These are phyloP conservation scores for Rubus parviflorus DNA, from an alignment of 306 rosid genomes.

Conservation along the genomic window DNA sequence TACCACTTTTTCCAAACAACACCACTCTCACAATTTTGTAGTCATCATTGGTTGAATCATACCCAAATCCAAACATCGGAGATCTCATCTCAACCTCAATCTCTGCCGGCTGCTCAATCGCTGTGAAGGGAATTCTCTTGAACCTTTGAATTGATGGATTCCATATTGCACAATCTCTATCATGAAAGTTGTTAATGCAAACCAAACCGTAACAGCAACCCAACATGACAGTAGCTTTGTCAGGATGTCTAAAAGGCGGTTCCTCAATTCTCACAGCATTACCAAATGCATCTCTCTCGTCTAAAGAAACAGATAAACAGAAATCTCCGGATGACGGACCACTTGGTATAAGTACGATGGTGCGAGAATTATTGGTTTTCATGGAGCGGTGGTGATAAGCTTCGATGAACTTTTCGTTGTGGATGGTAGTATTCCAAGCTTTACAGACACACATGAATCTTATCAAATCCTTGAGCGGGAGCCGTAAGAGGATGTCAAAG, in stretches of 20 bases:
- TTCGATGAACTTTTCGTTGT: neutral
- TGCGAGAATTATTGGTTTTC: neutral
- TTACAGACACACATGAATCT: neutral
- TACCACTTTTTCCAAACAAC: too few relatives aligned
- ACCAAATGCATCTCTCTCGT: neutral
- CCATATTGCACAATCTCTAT: neutral
- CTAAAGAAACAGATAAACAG: neutral
- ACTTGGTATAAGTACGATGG: neutral
- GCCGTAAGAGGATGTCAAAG: neutral
- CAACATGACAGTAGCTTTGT: neutral
- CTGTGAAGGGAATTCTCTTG: slow-evolving; percentile 3
- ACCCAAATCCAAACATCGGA: neutral
- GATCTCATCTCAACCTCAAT: accelerated
- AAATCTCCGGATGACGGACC: neutral
- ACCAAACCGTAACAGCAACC: neutral
- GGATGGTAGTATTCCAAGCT: neutral
- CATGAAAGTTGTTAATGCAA: neutral
- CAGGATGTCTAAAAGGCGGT: neutral
- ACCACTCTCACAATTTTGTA: neutral
- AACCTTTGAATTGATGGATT: slow-evolving; percentile 5
- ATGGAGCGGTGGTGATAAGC: neutral
- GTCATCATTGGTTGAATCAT: slow-evolving; percentile 6
- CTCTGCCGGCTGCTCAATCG: neutral
- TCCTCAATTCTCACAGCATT: neutral
- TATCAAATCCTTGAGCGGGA: neutral